phyloP scores from a whole-genome alignment of 1,284 basidiomycete genomes.

The Fomitiporia mediterranea region DNA sequence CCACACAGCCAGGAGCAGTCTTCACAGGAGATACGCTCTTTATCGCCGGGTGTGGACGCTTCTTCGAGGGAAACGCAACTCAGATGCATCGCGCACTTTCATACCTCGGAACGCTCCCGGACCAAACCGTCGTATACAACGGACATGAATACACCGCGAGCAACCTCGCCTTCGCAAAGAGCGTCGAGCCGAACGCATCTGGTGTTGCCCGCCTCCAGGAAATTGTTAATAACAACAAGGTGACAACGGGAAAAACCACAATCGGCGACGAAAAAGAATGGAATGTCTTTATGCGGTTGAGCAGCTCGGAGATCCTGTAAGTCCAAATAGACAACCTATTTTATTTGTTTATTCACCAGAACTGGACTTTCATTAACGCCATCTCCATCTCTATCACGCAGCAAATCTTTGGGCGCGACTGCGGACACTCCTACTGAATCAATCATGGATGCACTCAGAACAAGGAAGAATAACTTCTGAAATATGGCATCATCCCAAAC shows the following conservation, averaged over 20 bases:
- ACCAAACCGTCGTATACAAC: constrained; percentile 80
- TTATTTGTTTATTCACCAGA: neutral
- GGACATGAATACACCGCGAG: constrained; percentile 90
- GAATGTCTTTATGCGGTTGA: constrained; percentile 80
- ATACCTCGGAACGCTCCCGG: constrained; percentile 73
- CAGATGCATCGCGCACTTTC: constrained; percentile 85
- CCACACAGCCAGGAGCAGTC: constrained; percentile 63
- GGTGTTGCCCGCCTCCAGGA: constrained; percentile 52
- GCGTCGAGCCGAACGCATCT: constrained; percentile 61
- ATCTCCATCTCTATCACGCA: constrained; percentile 22
- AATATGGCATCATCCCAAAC: constrained; percentile 31
- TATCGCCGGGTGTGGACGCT: constrained; percentile 91
- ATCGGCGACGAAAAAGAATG: constrained; percentile 83
- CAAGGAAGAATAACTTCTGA: constrained; percentile 79
- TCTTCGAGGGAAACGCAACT: constrained; percentile 87
- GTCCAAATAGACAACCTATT: too few species aligned
- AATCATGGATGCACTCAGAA: constrained; percentile 72
- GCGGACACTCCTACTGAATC: constrained; percentile 43
- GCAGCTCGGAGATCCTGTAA: constrained; percentile 53
- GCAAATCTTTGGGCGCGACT: constrained; percentile 44
- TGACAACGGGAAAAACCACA: constrained; percentile 75
- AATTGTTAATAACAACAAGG: constrained; percentile 46
- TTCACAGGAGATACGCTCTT: constrained; percentile 98
- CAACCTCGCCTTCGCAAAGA: constrained; percentile 59
- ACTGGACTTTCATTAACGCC: neutral